Base-by-base conservation (phyloP, 768 basidiomycete species). In the Calvatia gigantea region DNA sequence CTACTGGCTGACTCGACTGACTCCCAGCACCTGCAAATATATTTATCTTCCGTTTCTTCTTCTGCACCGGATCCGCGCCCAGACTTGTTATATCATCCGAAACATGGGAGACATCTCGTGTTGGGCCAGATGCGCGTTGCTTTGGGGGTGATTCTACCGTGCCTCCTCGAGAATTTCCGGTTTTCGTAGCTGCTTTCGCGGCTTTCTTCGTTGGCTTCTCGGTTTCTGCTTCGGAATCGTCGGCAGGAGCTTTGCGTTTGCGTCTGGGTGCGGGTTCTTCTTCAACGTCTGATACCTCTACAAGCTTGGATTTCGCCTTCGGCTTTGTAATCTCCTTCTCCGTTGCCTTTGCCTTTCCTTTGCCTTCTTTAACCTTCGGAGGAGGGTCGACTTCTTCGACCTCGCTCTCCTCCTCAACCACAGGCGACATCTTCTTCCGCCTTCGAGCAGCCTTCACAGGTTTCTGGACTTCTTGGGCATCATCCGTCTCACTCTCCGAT, bases 11-110 rank as follows among this genome's bases (percentile, higher is more conserved):
- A 75, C 25, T 54, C 14, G 75, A 72, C 54, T 75, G 69, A 32
- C 72, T 70, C 23, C 69, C 51, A 3, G 73, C 70, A 61, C 67
- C 51, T 4, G 73, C 71, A 62, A 85, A 85, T n/a, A 87, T 60
- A 57, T 84, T 83, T 51, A 89, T 82, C 69, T 84, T 87, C 58
- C 85, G 79, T 62, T 82, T 87, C 70, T 86, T 88, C 70, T 81
- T 84, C 14, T 70, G 78, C 7, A 56, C 70, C 35, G 61, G 47
- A 31, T 67, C 69, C 21, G 65, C 64, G 39, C 50, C 62, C 21
- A 47, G 61, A 12, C 66, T 63, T n/a, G 58, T 67, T 48, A 67
- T 62, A 3, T 62, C 62, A 17, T 64, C 65, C 21, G 58, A 67
- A 11, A 62, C 61, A 28, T 54, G 41, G 14, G 17, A 17, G 14